Base-by-base conservation (phyloP, 202 grass and related monocot species). In the Saccharum hybrid region DNA sequence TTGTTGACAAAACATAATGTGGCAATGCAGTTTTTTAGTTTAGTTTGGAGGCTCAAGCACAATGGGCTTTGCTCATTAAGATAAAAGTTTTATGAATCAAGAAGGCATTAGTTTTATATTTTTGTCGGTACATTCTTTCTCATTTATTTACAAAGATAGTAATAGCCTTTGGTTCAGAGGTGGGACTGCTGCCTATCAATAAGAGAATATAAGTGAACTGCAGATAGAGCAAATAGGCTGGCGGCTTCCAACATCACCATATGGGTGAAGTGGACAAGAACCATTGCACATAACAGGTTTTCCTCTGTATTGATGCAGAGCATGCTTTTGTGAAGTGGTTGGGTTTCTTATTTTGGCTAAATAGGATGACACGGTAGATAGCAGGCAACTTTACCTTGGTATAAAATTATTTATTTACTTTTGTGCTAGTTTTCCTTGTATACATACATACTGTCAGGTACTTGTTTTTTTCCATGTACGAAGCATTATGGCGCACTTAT, bases 361-460 rank as follows among this genome's bases (percentile, higher is more conserved):
- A 43, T 45, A n/a, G 57, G 74, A 77, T 77, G 21, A 8, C 21
- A 62, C 3, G 1, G 1, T 41, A 62, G 54, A 28, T 76, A 63
- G 56, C 37, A 10, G 74, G 38, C 13, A 61, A 77, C 45, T 12
- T 63, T 42, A 40, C 34, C 18, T 76, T 31, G 38, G 3, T 77
- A 28, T 61, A 34, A 30, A 34, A 59, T n/a, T 75, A 39, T 13
- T 15, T 76, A 45, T 63, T 16, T 43, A 34, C 23, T 22, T 31
- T 11, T 30, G 57, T 65, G 60, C 59, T 48, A 49, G 61, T 45
- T 48, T 76, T 48, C 42, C 82, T 59, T 61, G 7, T 84, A 63
- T 77, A 70, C 46, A 63, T 77, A 70, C 46, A 28, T 46, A 49
- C 31, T 63, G 18, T 61, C 38, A 26, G 18, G 18, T 56, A 23